Evolutionary conservation across 495 filamentous ascomycete species (phyloP), one percentile per base, ranked within the genome.

Genomic region (Aspergillus nanangensis): DNA sequence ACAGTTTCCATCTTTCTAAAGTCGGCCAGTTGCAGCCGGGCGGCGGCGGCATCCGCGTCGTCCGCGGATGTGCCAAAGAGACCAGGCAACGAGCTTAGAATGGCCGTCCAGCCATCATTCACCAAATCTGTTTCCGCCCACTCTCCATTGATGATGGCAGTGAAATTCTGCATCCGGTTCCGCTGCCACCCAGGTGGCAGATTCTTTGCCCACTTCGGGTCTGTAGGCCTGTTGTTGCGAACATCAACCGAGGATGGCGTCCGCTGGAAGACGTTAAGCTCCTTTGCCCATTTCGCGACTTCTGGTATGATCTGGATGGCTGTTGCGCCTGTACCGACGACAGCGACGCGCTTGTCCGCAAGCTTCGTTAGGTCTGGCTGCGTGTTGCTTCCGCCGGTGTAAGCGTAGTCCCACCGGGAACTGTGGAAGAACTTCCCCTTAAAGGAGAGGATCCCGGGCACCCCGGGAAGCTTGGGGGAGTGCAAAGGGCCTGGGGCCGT

Each of bases 171-270:
- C 52, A 60, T 63, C 37, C 69, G 66, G 39, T 50, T 48, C 1
- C 45, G 51, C 45, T 68, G 70, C 77, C 66, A 82, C 23, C 63
- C 75, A 61, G 0, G 60, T 55, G 35, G 77, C 72, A 2, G 74
- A 80, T 7, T 60, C 47, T 32, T 34, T 5, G 8, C 2, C 24
- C 0, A 33, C 20, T n/a, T 27, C 15, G 15, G 33, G 31, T 50
- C 41, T 2, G 40, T 18, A 0, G 33, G 15, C 10, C 62, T 62
- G 42, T 81, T 71, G 4, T 62, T 60, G 13, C 79, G 76, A 25
- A 24, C 23, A 41, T 64, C 68, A 9, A 81, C 70, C 1, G 63
- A 48, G 0, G 77, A 67, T 22, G 76, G 74, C 3, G 71, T 74
- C 1, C 74, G 60, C 41, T 75, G 71, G 47, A 72, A 66, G 13